A percentile compares a stretch with the other conserved stretches of the same genome.
Evolutionary conservation across 768 basidiomycete species (phyloP).

Genomic region (Suillus cothurnatus): DNA sequence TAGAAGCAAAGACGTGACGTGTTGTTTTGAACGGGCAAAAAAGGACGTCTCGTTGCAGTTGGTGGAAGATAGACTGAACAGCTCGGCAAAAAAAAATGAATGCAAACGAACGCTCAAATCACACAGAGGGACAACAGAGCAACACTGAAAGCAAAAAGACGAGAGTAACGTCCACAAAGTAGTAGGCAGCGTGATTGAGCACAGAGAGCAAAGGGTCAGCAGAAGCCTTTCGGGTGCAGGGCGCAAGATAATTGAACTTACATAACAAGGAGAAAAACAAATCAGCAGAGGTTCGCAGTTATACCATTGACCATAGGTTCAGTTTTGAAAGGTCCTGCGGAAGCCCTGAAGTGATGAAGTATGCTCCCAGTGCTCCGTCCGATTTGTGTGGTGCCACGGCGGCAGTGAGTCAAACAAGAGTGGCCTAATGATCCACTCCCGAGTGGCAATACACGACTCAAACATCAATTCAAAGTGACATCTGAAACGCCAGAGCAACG

Average conservation of each 20-base stretch:
- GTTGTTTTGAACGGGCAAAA: conserved; percentile 28
- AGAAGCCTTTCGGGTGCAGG: conserved; percentile 21
- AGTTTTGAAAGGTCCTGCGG: conserved; percentile 25
- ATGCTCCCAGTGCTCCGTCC: conserved; percentile 21
- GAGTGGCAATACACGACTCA: conserved; percentile 33
- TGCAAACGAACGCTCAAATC: conserved; percentile 36
- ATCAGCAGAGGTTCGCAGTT: conserved; percentile 31
- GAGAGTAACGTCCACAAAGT: conserved; percentile 26
- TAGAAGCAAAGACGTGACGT: conserved; percentile 31
- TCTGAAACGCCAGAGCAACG: conserved; percentile 13
- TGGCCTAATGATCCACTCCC: conserved; percentile 16
- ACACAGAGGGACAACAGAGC: conserved; percentile 25
- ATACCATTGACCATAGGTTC: conserved; percentile 33
- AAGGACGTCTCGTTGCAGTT: conserved; percentile 26
- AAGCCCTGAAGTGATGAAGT: conserved; percentile 23
- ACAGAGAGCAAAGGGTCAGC: conserved; percentile 23
- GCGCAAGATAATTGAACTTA: conserved; percentile 34
- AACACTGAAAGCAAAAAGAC: conserved; percentile 23
- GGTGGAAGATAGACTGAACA: conserved; percentile 22
- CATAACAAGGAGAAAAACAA: conserved; percentile 33
- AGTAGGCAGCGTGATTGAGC: conserved; percentile 21
- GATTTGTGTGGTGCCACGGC: conserved; percentile 28
- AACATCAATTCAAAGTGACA: conserved; percentile 23
- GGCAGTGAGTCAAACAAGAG: conserved; percentile 25
- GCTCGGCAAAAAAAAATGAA: conserved; percentile 24